phyloP scores from a whole-genome alignment of 371 early-diverging fungal species.

The Syncephalis fuscata region DNA sequence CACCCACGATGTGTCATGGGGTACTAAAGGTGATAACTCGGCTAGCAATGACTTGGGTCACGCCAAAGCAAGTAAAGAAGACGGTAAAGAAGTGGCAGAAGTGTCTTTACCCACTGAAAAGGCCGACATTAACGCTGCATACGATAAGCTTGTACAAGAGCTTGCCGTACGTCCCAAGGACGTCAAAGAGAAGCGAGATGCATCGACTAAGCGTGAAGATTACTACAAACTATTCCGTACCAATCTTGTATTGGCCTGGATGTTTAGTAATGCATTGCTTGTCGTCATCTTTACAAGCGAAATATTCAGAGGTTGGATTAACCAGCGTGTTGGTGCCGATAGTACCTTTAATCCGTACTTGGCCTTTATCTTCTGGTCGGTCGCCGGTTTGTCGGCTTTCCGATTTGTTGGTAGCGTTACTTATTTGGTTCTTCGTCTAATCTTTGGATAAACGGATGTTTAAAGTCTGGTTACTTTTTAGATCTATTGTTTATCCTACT shows the following conservation, averaged over 20 bases:
- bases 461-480: no score
- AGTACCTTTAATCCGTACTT: slow-evolving; percentile 12
- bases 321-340: slow-evolving; percentile 1
- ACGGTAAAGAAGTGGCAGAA: slow-evolving; percentile 14
- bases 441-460: slow-evolving; percentile 22
- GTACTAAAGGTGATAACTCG: slow-evolving; percentile 72
- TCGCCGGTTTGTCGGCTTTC: slow-evolving; percentile 48
- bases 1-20: slow-evolving; percentile 87
- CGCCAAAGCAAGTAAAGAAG: slow-evolving; percentile 9
- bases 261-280: slow-evolving; percentile 58
- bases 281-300: slow-evolving; percentile 31
- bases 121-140: slow-evolving; percentile 30
- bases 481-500: no score
- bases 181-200: slow-evolving; percentile 38
- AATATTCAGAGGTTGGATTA: slow-evolving; percentile 9
- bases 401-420: slow-evolving; percentile 53
- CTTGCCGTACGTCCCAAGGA: slow-evolving; percentile 17
- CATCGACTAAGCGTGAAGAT: slow-evolving; percentile 70
- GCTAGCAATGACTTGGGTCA: slow-evolving; percentile 12
- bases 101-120: slow-evolving; percentile 20
- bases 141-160: slow-evolving; percentile 39
- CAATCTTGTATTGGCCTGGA: slow-evolving; percentile 63
- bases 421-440: slow-evolving; percentile 36
- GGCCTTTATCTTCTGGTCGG: slow-evolving; percentile 68
- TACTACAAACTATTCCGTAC: slow-evolving; percentile 76